Evolutionary conservation across 805 yeast species (phyloP), one percentile per base, ranked within the genome.

Genomic region (Cyberlindnera saturnus): DNA sequence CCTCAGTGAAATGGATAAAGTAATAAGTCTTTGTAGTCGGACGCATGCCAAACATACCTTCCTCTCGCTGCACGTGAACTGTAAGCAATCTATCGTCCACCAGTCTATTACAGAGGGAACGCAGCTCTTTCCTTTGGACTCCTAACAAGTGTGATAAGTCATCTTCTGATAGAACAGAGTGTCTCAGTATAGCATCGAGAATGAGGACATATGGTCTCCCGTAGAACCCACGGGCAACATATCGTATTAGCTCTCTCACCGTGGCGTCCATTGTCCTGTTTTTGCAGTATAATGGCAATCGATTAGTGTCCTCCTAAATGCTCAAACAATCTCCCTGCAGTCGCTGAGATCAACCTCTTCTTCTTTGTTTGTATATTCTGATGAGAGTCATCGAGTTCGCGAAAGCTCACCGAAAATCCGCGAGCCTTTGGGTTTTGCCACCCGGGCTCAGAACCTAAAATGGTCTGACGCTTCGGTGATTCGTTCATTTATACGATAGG

Each of bases 151-250:
- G 81, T 28, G 85, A 77, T 59, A 93, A 70, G 64, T 93, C 99
- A 48, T 91, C 97, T 63, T 93, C 99, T 16, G 90, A 83, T 28
- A 91, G 73, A 8, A 91, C 96, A 14, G 90, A 82, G 63, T 91
- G 99, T 55, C 84, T 76, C 33, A 91, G 64, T 6, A 91, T 69
- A 2, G 97, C 96, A 63, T 91, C 99, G 49, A 93, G 62, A 8
- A 91, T 81, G 36, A 91, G 72, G 34, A 90, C 82, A 52, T 85
- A 85, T n/a, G 86, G 82, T 29, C 81, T 79, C 31, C 87, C 82
- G 59, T 90, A 93, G 65, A 91, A 93, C 15, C 95, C 90, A 49
- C 98, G 73, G 1, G 81, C 80, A 10, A 88, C 96, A 52, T 83
- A 81, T 46, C 95, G 76, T 42, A 91, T 67, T 49, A 91, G 52